These are phyloP conservation scores for Blastocystis sp. DNA, from an alignment of 352 stramenopile species.

Conservation along the genomic window DNA sequence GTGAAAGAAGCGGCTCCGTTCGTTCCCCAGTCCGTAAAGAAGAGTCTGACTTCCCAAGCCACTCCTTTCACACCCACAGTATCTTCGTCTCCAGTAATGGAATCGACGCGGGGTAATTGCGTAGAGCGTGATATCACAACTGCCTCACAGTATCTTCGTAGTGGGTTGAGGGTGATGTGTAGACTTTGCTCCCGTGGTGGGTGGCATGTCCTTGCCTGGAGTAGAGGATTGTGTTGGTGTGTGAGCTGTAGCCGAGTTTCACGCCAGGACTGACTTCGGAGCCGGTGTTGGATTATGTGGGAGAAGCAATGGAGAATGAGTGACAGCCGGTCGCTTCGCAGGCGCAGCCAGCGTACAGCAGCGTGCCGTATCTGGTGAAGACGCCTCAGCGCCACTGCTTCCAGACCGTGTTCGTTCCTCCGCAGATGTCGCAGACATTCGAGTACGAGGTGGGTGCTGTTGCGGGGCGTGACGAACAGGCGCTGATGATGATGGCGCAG, in stretches of 20 bases:
- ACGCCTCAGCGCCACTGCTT: background rate
- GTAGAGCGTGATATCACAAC: background rate
- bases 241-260: background rate
- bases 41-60: constrained; percentile 31
- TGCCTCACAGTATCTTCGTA: too few species aligned
- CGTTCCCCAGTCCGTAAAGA: constrained; percentile 10
- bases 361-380: background rate
- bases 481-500: background rate
- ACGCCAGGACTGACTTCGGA: background rate
- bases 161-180: background rate
- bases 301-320: too few species aligned
- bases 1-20: constrained; percentile 30
- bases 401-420: constrained; percentile 23
- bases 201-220: background rate
- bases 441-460: constrained; percentile 1
- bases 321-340: background rate
- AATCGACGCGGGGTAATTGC: background rate
- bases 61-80: constrained; percentile 16
- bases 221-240: background rate
- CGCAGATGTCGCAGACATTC: background rate
- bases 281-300: background rate
- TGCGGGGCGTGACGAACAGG: background rate
- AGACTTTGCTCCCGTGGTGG: background rate
- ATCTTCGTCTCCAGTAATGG: background rate
- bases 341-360: background rate